Percentiles rank a stretch among this genome's conserved stretches.
Evolutionary conservation across 257 asterid genomes (phyloP).

Genomic region (Solanum gandarillasii): DNA sequence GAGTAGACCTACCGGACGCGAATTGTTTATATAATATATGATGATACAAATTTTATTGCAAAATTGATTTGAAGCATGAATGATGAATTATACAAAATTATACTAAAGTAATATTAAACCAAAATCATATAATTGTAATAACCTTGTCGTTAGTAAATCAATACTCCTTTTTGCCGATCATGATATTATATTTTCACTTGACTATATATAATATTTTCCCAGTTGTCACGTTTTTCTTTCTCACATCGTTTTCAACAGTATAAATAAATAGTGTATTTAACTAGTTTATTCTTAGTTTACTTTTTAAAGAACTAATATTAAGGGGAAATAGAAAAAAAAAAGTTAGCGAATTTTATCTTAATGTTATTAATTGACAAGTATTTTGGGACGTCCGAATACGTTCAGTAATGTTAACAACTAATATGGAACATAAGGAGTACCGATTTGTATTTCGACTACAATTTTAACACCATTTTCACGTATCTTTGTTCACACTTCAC

Average conservation of each 20-base stretch:
- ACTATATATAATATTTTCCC: too few species aligned
- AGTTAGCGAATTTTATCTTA: neutral
- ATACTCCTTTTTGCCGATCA: neutral
- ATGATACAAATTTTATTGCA: too few species aligned
- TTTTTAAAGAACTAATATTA: neutral
- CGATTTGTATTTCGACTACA: neutral
- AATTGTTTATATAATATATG: too few species aligned
- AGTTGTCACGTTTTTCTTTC: neutral
- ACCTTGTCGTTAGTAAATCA: too few species aligned
- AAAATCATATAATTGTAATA: too few species aligned
- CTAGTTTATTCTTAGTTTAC: neutral
- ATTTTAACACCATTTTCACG: neutral
- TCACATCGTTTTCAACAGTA: neutral
- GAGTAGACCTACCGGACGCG: neutral
- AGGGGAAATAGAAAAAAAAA: neutral
- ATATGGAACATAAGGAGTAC: neutral
- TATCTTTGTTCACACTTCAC: neutral
- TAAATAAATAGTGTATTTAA: too few species aligned
- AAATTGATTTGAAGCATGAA: too few species aligned
- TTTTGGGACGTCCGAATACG: accelerated
- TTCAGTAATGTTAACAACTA: neutral
- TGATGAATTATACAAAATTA: too few species aligned
- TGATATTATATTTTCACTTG: neutral
- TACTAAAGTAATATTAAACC: too few species aligned
- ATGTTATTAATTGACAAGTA: neutral